Base-by-base conservation (phyloP, 768 basidiomycete species). In the Agrocybe chaxingu region DNA sequence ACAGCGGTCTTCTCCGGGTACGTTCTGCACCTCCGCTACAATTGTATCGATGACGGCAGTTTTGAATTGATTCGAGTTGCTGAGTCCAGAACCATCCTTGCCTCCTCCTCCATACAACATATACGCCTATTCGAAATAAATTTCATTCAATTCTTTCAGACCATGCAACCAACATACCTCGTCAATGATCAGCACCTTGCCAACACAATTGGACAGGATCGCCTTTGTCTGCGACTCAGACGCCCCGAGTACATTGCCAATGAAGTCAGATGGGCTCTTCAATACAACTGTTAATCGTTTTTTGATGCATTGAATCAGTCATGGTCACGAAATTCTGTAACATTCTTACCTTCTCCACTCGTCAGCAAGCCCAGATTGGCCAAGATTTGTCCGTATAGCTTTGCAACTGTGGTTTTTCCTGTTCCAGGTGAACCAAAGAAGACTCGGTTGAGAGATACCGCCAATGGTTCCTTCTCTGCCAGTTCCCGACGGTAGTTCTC, bases 41-140 rank as follows among this genome's bases (percentile, higher is more conserved):
- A 88, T 78, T 0, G 85, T 86, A 58, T 88, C 86, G 29, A 87
- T 84, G 37, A 88, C 86, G 0, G 84, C 75, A 1, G 81, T 83
- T 54, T 85, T 86, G 64, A 67, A 87, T 0, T 70, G 62, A 54
- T 87, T 83, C 11, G 56, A 66, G 7, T 60, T 36, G 39, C 61
- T 49, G 5, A 60, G 62, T n/a, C 44, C 57, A 8, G 43, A 40
- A 7, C 46, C 57, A 24, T 43, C 61, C 16, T 67, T 68, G 3
- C 64, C 64, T 8, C 64, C 61, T 31, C 76, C 76, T n/a, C 73
- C 70, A 52, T 85, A 82, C 6, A 87, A 66, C 81, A 83, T 84
- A 55, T 79, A 88, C 3, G 85, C 85, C 85, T 87, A 35, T n/a
- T 9, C 7, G 32, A 19, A 31, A 51, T 41, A 42, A 50, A 8